Conservation (phyloP, 2,329 filamentous ascomycete genomes). For the Seiridium unicorne region DNA sequence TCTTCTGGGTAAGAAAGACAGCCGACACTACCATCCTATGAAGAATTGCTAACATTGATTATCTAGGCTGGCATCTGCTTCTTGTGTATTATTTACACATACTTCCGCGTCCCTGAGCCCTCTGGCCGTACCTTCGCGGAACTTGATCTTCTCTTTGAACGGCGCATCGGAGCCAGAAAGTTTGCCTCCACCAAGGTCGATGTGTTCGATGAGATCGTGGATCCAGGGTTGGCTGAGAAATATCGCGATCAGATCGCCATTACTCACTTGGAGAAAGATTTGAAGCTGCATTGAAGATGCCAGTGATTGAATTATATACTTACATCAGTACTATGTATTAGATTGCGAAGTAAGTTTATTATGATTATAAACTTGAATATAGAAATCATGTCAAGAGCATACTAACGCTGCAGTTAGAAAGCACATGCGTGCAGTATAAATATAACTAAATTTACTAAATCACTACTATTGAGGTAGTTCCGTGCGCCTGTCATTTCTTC, state of each 20-base stretch:
- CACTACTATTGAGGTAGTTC: too few relatives aligned
- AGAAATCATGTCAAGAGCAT: too few relatives aligned
- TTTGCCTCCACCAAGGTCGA: constrained; percentile 62
- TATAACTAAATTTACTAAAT: too few relatives aligned
- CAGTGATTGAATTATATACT: neutral
- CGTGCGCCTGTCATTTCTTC: too few relatives aligned
- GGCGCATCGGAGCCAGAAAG: constrained; percentile 66
- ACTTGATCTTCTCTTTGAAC: constrained; percentile 81
- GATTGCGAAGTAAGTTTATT: neutral
- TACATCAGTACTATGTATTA: neutral
- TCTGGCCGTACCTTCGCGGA: constrained; percentile 80
- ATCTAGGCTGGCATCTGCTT: constrained; percentile 70
- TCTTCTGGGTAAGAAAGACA: constrained; percentile 67
- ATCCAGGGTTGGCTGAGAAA: constrained; percentile 43
- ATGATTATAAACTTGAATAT: neutral
- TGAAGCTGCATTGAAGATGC: constrained; percentile 2
- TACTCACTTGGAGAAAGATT: constrained; percentile 23
- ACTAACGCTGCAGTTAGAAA: too few relatives aligned
- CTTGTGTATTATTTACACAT: constrained; percentile 77
- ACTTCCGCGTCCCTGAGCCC: constrained; percentile 79
- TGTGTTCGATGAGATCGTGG: constrained; percentile 52
- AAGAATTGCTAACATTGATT: constrained; percentile 5
- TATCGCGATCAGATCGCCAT: constrained; percentile 42
- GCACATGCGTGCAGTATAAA: too few relatives aligned
- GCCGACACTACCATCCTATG: neutral